Conservation (phyloP, 2,329 filamentous ascomycete species). For the Trichoderma sp. region DNA sequence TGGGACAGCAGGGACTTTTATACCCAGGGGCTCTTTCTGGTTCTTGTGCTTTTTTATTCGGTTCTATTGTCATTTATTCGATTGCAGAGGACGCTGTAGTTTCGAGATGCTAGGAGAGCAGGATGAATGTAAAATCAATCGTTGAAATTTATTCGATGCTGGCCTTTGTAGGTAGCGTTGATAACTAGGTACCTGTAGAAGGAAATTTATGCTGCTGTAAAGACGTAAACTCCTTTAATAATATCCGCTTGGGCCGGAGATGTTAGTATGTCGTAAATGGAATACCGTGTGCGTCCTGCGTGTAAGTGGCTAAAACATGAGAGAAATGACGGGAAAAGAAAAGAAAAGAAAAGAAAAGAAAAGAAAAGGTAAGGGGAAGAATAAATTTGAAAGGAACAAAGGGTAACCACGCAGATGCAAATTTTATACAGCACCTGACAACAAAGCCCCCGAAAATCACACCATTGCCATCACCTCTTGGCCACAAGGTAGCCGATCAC, state of each 20-base stretch:
- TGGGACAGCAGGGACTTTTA: constrained; percentile 25
- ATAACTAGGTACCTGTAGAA: neutral
- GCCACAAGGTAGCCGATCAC: neutral
- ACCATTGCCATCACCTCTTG: neutral
- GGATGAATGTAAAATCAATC: constrained; percentile 12
- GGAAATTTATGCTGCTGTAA: neutral
- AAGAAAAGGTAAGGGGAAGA: neutral
- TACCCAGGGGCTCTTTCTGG: constrained; percentile 24
- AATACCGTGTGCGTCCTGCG: neutral
- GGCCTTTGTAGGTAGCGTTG: neutral
- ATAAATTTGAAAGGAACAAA: neutral
- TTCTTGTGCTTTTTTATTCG: neutral
- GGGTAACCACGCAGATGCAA: neutral
- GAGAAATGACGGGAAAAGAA: neutral
- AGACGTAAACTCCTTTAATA: neutral
- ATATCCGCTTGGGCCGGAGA: neutral
- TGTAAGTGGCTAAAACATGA: neutral
- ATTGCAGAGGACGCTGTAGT: neutral
- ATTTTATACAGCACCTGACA: neutral
- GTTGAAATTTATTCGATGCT: neutral
- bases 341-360: neutral
- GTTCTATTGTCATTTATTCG: neutral
- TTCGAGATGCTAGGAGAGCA: neutral
- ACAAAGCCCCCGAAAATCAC: neutral
- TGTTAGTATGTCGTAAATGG: neutral